Base-by-base conservation (phyloP, 352 stramenopile species). In the Phytophthora ramorum region DNA sequence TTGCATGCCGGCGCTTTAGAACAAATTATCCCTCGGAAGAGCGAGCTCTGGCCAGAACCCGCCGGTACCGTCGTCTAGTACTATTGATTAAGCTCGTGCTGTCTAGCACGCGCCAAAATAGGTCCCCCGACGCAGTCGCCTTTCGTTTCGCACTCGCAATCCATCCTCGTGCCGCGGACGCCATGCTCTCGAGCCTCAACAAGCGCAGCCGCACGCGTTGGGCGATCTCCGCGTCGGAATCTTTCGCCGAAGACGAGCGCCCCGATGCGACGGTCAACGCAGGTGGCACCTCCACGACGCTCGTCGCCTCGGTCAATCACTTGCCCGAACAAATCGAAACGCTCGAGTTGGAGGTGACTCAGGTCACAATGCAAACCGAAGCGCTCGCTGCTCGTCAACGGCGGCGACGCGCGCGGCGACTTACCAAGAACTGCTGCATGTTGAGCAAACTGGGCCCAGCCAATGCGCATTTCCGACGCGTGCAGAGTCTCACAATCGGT, bases 351-450 rank as follows among this genome's bases (percentile, higher is more conserved):
- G 63, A 49, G 28, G 41, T 67, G 8, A 35, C 16, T 4, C 35
- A 56, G 12, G 43, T 30, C 19, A 67, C 34, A 6, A 26, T 19
- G 17, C 57, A 56, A 26, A 35, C 43, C 20, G 49, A 71, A 12
- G 47, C 55, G 16, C 41, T 63, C n/a, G 19, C 26, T 34, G 16
- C 32, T 16, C 32, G 20, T 6, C 43, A 43, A 20, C 45, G 46
- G 16, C 40, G 40, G 20, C 58, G 64, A 17, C 66, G 57, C 12
- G 26, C 46, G 7, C 67, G 52, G 7, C 69, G 75, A 10, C 53
- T 68, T 35, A 77, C 69, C 13, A 85, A 83, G 54, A 87, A 79
- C 49, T 90, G 81, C 58, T 59, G 47, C 26, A 79, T 71, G 24
- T 41, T 90, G 34, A 56, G 51, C 19, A 72, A 71, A 14, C 73